Evolutionary conservation across 2,329 filamentous ascomycete species (phyloP).

Genomic region (Graphilbum sp.): DNA sequence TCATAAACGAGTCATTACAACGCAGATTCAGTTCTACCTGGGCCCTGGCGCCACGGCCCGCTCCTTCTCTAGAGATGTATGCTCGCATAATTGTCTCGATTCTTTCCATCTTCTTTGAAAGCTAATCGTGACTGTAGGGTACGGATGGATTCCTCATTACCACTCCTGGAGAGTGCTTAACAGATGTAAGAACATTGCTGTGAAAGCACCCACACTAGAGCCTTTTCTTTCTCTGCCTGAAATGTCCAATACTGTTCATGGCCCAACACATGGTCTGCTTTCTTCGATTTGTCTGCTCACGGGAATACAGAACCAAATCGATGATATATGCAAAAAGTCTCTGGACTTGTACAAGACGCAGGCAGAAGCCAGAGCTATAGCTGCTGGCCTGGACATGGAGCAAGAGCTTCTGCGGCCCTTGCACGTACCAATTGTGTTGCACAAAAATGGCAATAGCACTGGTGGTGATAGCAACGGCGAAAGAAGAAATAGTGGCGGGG

Average conservation of each 20-base stretch:
- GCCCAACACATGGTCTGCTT: too few species aligned
- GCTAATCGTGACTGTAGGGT: constrained; percentile 23
- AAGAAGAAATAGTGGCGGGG: constrained; percentile 2
- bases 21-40: constrained; percentile 40
- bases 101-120: background rate
- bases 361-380: background rate
- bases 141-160: constrained; percentile 45
- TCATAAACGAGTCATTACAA: constrained; percentile 42
- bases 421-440: constrained; percentile 37
- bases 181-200: constrained; percentile 44
- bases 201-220: too few species aligned
- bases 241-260: too few species aligned
- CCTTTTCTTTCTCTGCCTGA: too few species aligned
- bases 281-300: too few species aligned
- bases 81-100: background rate
- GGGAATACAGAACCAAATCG: constrained; percentile 46
- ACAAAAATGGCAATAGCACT: constrained; percentile 17
- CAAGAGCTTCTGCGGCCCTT: constrained; percentile 33
- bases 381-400: background rate
- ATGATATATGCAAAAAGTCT: constrained; percentile 44
- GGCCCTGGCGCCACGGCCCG: constrained; percentile 41
- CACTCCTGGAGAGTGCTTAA: constrained; percentile 39
- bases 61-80: constrained; percentile 38
- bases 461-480: constrained; percentile 11
- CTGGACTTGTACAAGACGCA: background rate